Conservation (phyloP, 2,329 filamentous ascomycete species). For the Ophiognomonia clavigignenti-juglandacearum region DNA sequence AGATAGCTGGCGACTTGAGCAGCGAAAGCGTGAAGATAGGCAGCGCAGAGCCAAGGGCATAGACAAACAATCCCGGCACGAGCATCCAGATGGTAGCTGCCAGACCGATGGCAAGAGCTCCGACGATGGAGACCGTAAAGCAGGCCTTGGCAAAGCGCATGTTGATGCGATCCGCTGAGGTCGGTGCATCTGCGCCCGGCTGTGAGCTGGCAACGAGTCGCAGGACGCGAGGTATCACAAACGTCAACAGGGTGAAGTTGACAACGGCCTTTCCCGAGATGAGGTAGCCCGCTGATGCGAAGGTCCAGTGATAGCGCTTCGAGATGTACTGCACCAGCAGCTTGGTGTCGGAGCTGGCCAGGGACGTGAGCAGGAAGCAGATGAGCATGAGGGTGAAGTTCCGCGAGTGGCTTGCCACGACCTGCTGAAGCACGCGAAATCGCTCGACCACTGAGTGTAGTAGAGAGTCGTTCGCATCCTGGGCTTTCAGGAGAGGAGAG, state of each 20-base stretch:
- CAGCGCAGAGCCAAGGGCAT: slow-evolving; percentile 43
- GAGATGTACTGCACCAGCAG: slow-evolving; percentile 47
- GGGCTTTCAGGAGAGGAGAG: slow-evolving; percentile 33
- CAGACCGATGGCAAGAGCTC: slow-evolving; percentile 38
- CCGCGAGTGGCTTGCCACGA: slow-evolving; percentile 31
- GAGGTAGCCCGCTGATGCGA: slow-evolving; percentile 42
- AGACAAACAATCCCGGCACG: slow-evolving; percentile 38
- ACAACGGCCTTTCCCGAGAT: slow-evolving; percentile 43
- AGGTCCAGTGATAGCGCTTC: slow-evolving; percentile 41
- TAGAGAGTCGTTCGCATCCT: slow-evolving; percentile 19
- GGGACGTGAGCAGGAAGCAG: slow-evolving; percentile 42
- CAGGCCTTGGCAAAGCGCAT: slow-evolving; percentile 31
- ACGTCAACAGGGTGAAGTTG: slow-evolving; percentile 39
- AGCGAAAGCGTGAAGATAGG: slow-evolving; percentile 46
- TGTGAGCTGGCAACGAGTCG: slow-evolving; percentile 11
- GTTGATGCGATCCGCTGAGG: slow-evolving; percentile 24
- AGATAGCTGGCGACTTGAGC: slow-evolving; percentile 38
- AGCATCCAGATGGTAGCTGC: slow-evolving; percentile 34
- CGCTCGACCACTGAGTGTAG: slow-evolving; percentile 23
- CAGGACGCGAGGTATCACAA: slow-evolving; percentile 36
- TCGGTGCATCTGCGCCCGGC: slow-evolving; percentile 19
- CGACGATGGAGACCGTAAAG: slow-evolving; percentile 32
- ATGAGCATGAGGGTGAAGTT: slow-evolving; percentile 39
- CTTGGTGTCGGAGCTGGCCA: slow-evolving; percentile 47
- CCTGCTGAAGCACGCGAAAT: slow-evolving; percentile 25